Base-by-base conservation (phyloP, 257 asterid genomes). In the Solanum arcanum region DNA sequence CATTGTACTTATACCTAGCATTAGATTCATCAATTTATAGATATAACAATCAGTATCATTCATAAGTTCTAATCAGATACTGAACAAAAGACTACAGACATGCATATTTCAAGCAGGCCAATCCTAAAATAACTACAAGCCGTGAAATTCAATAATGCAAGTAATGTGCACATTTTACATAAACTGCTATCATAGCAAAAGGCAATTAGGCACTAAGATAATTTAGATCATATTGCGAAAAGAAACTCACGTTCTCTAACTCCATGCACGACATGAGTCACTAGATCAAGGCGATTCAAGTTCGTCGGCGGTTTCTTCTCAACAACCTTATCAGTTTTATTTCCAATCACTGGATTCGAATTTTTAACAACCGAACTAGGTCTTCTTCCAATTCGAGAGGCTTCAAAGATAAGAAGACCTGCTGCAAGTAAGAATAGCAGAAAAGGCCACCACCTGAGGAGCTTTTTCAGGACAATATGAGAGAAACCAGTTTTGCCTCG, bases 371-470 rank as follows among this genome's bases (percentile, higher is more conserved):
- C 87, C 33, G 93, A 87, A 75, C 74, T 88, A 83, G 78, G 88
- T 62, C 86, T 87, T 84, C 89, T 87, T 18, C 95, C 90, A 37
- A 97, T 90, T 87, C 94, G 91, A 89, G 90, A 87, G 14, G 94
- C 92, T 89, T 95, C 99, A 86, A 92, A 95, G 23, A 92, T 75
- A 16, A 95, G 90, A 37, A 97, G 92, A 5, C 91, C 87, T 37
- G 89, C 91, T 20, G 95, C 94, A 72, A 90, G 74, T 83, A 94
- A 66, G 88, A 94, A 91, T 87, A 95, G 90, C 52, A 95, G 76
- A 47, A 90, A 91, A 56, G 95, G 96, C 99, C 98, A 95, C 95
- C 98, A 97, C 86, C 87, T 92, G 74, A 93, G 89, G 52, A 97
- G 90, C 68, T 72, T 89, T 75, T 86, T 42, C 37, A 94, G 47